phyloP scores from a whole-genome alignment of 148 eudicot genomes.

The Rhododendron henanense region DNA sequence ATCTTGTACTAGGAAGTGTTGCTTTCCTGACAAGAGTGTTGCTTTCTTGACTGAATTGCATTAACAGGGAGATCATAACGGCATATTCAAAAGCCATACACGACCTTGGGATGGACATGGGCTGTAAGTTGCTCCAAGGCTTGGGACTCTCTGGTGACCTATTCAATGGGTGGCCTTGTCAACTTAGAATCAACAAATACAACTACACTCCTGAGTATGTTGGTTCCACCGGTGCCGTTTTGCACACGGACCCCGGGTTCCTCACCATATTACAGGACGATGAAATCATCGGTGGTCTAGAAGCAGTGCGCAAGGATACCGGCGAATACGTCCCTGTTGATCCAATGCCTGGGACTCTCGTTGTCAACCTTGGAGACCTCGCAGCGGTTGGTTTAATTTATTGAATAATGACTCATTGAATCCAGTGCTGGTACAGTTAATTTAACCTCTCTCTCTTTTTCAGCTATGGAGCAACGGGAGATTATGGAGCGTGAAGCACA shows the following conservation, averaged over 20 bases:
- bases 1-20: neutral
- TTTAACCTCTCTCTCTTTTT: too few species aligned
- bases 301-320: slow-evolving; percentile 35
- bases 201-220: slow-evolving; percentile 44
- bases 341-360: slow-evolving; percentile 43
- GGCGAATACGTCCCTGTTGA: slow-evolving; percentile 34
- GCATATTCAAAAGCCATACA: slow-evolving; percentile 19
- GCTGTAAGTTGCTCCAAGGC: slow-evolving; percentile 17
- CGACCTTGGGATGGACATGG: slow-evolving; percentile 20
- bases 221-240: slow-evolving; percentile 49
- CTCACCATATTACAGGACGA: slow-evolving; percentile 57
- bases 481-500: slow-evolving; percentile 3
- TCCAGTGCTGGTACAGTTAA: neutral
- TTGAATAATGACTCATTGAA: too few species aligned
- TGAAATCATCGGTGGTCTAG: slow-evolving; percentile 50
- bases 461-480: slow-evolving; percentile 18
- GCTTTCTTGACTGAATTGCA: neutral
- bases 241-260: slow-evolving; percentile 60
- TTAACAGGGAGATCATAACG: slow-evolving; percentile 19
- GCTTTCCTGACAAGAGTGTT: neutral
- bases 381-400: slow-evolving; percentile 9
- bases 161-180: slow-evolving; percentile 54
- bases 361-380: slow-evolving; percentile 54
- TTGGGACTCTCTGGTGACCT: slow-evolving; percentile 31
- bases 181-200: slow-evolving; percentile 63